A percentile compares a stretch with the other conserved stretches of the same genome.
Conservation (phyloP, 108 stramenopile genomes). For the Skeletonema tropicum region DNA sequence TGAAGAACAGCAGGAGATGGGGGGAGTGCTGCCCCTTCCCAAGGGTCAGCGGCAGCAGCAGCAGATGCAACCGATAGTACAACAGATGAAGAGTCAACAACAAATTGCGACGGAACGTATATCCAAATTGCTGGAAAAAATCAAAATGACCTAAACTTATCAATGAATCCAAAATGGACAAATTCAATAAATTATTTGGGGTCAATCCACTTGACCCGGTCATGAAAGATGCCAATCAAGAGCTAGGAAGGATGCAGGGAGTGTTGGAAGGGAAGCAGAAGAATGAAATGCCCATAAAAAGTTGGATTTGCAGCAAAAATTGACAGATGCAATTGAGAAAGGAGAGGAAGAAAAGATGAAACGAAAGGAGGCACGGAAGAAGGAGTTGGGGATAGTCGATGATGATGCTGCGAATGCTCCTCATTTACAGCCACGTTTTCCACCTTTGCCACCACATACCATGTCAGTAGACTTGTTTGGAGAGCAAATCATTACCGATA, state of each 20-base stretch:
- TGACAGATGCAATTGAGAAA: conserved; percentile 18
- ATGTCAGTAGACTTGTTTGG: conserved; percentile 22
- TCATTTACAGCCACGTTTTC: conserved; percentile 35
- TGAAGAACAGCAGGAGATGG: conserved; percentile 39
- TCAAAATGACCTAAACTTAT: conserved; percentile 18
- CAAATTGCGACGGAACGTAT: conserved; percentile 11
- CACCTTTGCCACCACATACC: conserved; percentile 28
- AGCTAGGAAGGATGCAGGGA: conserved; percentile 22
- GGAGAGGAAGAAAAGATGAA: conserved; percentile 2
- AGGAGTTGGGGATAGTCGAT: background rate
- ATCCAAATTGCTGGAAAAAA: conserved; percentile 11
- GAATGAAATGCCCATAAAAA: background rate
- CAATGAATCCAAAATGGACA: conserved; percentile 9
- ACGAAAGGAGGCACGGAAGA: conserved; percentile 2
- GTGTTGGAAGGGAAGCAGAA: conserved; percentile 26
- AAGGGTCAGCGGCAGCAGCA: background rate
- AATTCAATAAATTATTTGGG: conserved; percentile 17
- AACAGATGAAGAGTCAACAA: conserved; percentile 2
- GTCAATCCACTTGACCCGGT: conserved; percentile 20
- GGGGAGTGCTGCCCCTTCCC: conserved; percentile 18
- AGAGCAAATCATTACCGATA: conserved; percentile 19
- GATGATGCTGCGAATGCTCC: conserved; percentile 5
- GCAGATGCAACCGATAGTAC: conserved; percentile 3
- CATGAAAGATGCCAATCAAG: conserved; percentile 25
- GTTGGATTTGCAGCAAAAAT: conserved; percentile 21